phyloP scores from a whole-genome alignment of 78 protist species.

The Creolimax fragrantissima region DNA sequence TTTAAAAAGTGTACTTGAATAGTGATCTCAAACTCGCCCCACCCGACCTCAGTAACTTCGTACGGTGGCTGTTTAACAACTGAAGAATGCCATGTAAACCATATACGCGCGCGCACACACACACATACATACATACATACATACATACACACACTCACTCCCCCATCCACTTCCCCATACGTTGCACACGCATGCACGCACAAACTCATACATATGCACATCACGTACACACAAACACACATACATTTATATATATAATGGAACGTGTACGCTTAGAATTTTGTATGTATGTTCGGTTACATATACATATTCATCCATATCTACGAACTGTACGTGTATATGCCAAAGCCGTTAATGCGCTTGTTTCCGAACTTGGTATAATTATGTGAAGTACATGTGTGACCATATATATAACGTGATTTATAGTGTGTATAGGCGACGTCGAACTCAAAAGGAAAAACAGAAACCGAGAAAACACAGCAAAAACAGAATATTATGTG shows the following conservation, averaged over 20 bases:
- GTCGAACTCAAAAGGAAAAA: neutral
- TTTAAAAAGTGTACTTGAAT: conserved; percentile 41
- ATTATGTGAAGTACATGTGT: no score
- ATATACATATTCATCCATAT: neutral
- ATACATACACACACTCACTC: neutral
- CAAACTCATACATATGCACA: neutral
- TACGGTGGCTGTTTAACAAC: conserved; percentile 33
- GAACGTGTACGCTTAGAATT: neutral
- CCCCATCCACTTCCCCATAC: neutral
- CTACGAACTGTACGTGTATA: no score
- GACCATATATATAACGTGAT: neutral
- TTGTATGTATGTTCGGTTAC: neutral
- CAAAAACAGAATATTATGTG: no score
- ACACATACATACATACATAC: neutral
- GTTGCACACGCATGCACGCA: neutral
- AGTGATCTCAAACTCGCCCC: conserved; percentile 57
- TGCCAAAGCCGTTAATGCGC: no score
- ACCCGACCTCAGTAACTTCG: conserved; percentile 58
- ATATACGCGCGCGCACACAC: neutral
- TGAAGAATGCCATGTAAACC: neutral
- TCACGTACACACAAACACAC: neutral
- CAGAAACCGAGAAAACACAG: no score
- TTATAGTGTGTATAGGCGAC: neutral
- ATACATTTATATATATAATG: neutral
- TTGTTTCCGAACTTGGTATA: no score